These are phyloP conservation scores for Aspergillus sp. DNA, from an alignment of 2,329 filamentous ascomycete species.

Conservation along the genomic window DNA sequence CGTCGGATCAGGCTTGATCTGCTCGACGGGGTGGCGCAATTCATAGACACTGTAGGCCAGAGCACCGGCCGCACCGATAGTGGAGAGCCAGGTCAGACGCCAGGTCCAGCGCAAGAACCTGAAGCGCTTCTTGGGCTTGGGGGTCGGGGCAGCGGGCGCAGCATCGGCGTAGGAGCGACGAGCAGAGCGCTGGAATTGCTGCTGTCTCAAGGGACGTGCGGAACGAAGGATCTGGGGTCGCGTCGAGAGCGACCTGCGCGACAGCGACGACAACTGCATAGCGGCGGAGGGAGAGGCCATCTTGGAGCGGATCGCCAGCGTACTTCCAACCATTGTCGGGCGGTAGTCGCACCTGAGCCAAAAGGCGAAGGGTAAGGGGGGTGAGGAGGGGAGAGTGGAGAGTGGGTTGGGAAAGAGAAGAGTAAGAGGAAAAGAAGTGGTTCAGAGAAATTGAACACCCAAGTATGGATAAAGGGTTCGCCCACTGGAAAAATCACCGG, in stretches of 20 bases:
- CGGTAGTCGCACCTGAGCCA: conserved; percentile 25
- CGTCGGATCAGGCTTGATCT: conserved; percentile 73
- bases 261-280: conserved; percentile 39
- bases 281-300: conserved; percentile 34
- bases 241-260: conserved; percentile 40
- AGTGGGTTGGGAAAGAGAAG: conserved; percentile 11
- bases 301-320: conserved; percentile 36
- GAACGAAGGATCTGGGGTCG: conserved; percentile 28
- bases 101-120: conserved; percentile 75
- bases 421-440: conserved; percentile 17
- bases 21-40: conserved; percentile 77
- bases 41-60: conserved; percentile 80
- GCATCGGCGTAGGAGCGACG: conserved; percentile 56
- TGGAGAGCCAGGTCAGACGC: conserved; percentile 76
- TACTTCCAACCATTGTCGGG: conserved; percentile 38
- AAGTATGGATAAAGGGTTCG: conserved; percentile 4
- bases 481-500: conserved; percentile 17
- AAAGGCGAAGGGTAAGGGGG: conserved; percentile 13
- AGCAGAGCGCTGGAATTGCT: conserved; percentile 39
- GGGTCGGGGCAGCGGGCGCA: conserved; percentile 36
- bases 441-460: conserved; percentile 4
- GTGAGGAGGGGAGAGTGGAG: conserved; percentile 9
- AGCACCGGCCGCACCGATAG: conserved; percentile 68
- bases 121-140: conserved; percentile 62
- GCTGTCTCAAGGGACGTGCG: conserved; percentile 30